Base-by-base conservation (phyloP, 345 rosid species). In the Citrus maxima region DNA sequence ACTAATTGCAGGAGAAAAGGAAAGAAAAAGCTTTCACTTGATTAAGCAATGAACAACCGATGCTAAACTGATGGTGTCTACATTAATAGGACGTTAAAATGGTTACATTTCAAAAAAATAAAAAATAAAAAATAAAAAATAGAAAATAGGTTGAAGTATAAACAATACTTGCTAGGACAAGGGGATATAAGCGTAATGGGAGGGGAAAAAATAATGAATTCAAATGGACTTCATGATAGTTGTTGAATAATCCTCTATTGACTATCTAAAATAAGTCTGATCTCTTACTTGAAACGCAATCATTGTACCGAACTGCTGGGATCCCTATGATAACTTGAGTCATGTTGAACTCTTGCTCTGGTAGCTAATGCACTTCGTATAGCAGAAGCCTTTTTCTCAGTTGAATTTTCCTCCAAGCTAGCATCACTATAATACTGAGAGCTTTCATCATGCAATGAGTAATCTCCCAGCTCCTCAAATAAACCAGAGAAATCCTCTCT, bases 401-500 rank as follows among this genome's bases (percentile, higher is more conserved):
- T 18, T 61, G 76, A 60, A 77, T 19, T 76, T 28, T 80, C 86
- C 76, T 76, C 88, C 35, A 79, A 42, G 61, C 73, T 76, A 69
- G 46, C 38, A 79, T 80, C 84, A 18, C 72, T 46, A 2, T 35
- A 10, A 28, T 54, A 35, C 38, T 73, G 75, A 75, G 79, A 81
- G 18, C 54, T 72, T 63, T 75, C 83, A 74, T 83, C 77, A 14
- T 59, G 77, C 46, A 35, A 68, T 12, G 79, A 77, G 73, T 54
- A 80, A 76, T 83, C 88, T 28, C 74, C 88, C 27, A 65, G 35
- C n/a, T 70, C 66, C 69, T 82, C 86, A 56, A 78, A 67, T 77
- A 88, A 82, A 32, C 89, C 90, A 74, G 93, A 89, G 77, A 82
- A 86, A 72, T 88, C 95, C 73, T 87, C 93, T 74, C 93, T 87